phyloP scores from a whole-genome alignment of 2,329 filamentous ascomycete species.

The Metarhizium sp. region DNA sequence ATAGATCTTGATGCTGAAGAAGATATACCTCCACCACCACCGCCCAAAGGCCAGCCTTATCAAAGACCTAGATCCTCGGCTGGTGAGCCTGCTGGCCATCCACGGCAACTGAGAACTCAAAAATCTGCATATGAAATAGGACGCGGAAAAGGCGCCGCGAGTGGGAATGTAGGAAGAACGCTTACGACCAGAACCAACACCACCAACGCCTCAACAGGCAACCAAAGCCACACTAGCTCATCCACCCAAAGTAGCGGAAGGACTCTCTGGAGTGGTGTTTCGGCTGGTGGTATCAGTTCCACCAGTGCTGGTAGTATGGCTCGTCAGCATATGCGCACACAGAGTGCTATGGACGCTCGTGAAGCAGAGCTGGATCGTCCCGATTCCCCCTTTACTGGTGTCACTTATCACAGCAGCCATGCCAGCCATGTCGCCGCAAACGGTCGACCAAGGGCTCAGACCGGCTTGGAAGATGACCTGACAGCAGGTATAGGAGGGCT shows the following conservation, averaged over 20 bases:
- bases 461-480: slow-evolving; percentile 56
- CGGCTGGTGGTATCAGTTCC: slow-evolving; percentile 83
- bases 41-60: slow-evolving; percentile 43
- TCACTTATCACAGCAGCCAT: slow-evolving; percentile 90
- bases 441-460: slow-evolving; percentile 55
- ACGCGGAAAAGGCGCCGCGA: slow-evolving; percentile 19
- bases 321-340: slow-evolving; percentile 57
- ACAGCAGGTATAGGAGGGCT: slow-evolving; percentile 70
- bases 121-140: slow-evolving; percentile 75
- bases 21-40: slow-evolving; percentile 51
- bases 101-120: slow-evolving; percentile 47
- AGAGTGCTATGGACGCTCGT: slow-evolving; percentile 55
- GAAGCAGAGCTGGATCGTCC: slow-evolving; percentile 47
- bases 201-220: slow-evolving; percentile 67
- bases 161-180: slow-evolving; percentile 56
- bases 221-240: slow-evolving; percentile 62
- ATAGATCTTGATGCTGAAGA: slow-evolving; percentile 18
- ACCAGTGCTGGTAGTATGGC: slow-evolving; percentile 93
- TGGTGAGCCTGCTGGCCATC: slow-evolving; percentile 29
- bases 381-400: slow-evolving; percentile 60
- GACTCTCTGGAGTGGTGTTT: slow-evolving; percentile 89
- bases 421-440: slow-evolving; percentile 39
- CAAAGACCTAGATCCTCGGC: slow-evolving; percentile 52
- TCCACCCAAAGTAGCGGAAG: slow-evolving; percentile 71
- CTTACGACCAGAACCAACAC: slow-evolving; percentile 82